phyloP scores from a whole-genome alignment of 2,329 filamentous ascomycete species.

The Pseudogymnoascus sp. region DNA sequence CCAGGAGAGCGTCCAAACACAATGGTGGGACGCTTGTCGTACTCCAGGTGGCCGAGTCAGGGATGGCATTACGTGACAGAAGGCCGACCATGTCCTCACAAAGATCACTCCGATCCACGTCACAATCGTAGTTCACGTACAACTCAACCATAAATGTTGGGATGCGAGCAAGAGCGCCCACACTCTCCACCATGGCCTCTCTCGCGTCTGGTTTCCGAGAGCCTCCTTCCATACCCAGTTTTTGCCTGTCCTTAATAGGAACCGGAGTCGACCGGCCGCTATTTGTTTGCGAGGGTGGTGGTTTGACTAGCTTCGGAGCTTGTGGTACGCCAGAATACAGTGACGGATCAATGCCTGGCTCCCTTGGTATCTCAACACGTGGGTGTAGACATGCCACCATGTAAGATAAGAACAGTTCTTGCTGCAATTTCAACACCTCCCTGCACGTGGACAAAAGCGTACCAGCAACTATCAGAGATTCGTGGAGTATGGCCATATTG shows the following conservation, averaged over 20 bases:
- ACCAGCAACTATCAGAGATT: constrained; percentile 83
- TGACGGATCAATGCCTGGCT: constrained; percentile 80
- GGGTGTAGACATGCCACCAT: constrained; percentile 89
- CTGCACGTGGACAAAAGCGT: constrained; percentile 87
- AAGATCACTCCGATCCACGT: constrained; percentile 80
- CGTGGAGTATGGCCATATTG: constrained; percentile 89
- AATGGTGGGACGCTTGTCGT: constrained; percentile 95
- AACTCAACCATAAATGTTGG: constrained; percentile 91
- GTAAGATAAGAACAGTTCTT: constrained; percentile 92
- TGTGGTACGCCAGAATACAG: constrained; percentile 91
- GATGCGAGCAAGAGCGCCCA: constrained; percentile 85
- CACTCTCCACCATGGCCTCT: constrained; percentile 96
- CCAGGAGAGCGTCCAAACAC: constrained; percentile 82
- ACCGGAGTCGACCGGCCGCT: constrained; percentile 87
- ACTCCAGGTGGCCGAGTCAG: constrained; percentile 96
- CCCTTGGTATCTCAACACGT: constrained; percentile 84
- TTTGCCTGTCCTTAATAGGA: constrained; percentile 83
- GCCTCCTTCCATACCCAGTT: constrained; percentile 84
- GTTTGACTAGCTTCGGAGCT: constrained; percentile 78
- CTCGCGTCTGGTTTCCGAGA: constrained; percentile 87
- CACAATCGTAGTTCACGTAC: constrained; percentile 97
- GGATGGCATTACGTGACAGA: constrained; percentile 86
- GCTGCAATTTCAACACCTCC: constrained; percentile 84
- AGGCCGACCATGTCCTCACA: constrained; percentile 94
- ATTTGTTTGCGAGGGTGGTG: constrained; percentile 58